phyloP scores from a whole-genome alignment of 129 eudicot genomes.

The Artemisia argyi region DNA sequence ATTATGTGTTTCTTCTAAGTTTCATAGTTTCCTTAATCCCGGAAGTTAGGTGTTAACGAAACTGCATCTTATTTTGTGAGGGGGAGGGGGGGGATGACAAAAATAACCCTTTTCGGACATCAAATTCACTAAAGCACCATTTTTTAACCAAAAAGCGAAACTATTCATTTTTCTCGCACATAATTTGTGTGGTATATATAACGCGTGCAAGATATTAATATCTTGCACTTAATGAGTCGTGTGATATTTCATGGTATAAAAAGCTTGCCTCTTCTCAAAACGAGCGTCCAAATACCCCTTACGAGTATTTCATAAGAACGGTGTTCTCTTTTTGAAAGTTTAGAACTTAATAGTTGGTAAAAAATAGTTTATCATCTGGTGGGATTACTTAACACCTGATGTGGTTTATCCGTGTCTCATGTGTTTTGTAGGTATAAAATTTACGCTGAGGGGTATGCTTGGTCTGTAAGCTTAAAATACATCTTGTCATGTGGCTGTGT shows the following conservation, averaged over 20 bases:
- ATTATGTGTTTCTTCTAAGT: neutral
- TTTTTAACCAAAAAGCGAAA: too few relatives aligned
- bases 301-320: neutral
- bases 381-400: neutral
- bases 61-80: too few relatives aligned
- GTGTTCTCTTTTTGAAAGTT: neutral
- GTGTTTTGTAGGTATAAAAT: constrained; percentile 69
- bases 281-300: neutral
- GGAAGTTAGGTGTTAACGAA: neutral
- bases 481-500: constrained; percentile 81
- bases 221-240: too few relatives aligned
- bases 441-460: constrained; percentile 89
- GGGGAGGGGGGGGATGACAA: too few relatives aligned
- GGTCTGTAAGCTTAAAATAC: constrained; percentile 94
- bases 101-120: too few relatives aligned
- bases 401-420: constrained; percentile 3
- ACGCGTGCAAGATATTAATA: too few relatives aligned
- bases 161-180: too few relatives aligned
- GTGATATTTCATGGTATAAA: too few relatives aligned
- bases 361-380: constrained; percentile 1
- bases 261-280: too few relatives aligned
- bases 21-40: neutral
- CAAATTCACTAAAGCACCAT: too few relatives aligned
- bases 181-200: too few relatives aligned
- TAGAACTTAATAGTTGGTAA: neutral